These are phyloP conservation scores for Globisporangium nagaii DNA, from an alignment of 352 stramenopile genomes.

Conservation along the genomic window DNA sequence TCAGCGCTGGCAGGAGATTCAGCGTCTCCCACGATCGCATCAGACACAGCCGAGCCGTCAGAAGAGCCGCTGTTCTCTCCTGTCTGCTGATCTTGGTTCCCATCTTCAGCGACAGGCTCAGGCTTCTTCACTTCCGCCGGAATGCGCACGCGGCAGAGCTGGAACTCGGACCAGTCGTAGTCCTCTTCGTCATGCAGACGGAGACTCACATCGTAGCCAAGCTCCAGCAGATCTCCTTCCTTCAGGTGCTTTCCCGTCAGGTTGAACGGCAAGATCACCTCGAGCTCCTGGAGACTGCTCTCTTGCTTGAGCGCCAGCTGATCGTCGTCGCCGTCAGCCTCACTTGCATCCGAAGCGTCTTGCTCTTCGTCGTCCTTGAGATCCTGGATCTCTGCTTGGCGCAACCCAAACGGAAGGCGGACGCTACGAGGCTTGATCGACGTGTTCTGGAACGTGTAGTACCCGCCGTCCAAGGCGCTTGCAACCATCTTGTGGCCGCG, in stretches of 20 bases:
- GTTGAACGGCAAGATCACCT: constrained; percentile 69
- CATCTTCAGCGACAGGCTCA: background rate
- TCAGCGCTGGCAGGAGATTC: background rate
- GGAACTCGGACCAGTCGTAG: constrained; percentile 45
- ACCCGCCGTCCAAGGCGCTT: constrained; percentile 24
- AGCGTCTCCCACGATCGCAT: constrained; percentile 4
- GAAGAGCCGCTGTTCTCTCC: background rate
- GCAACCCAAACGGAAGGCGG: constrained; percentile 59
- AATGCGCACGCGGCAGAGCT: constrained; percentile 40
- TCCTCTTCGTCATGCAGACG: constrained; percentile 49
- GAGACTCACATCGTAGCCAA: constrained; percentile 44
- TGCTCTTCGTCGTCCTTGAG: background rate
- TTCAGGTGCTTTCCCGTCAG: constrained; percentile 58
- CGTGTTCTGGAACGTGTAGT: constrained; percentile 60
- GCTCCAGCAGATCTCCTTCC: constrained; percentile 39
- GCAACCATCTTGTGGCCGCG: constrained; percentile 37
- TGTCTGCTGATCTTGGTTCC: background rate
- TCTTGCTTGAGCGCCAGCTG: constrained; percentile 14
- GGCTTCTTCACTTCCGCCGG: constrained; percentile 19
- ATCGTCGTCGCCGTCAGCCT: background rate
- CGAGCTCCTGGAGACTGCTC: constrained; percentile 17
- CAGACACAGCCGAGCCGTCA: background rate
- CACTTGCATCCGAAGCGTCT: background rate
- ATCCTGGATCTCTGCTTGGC: constrained; percentile 44
- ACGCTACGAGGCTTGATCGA: constrained; percentile 54